Conservation (phyloP, 164 flowering plant species). For the Euptelea pleiosperma region DNA sequence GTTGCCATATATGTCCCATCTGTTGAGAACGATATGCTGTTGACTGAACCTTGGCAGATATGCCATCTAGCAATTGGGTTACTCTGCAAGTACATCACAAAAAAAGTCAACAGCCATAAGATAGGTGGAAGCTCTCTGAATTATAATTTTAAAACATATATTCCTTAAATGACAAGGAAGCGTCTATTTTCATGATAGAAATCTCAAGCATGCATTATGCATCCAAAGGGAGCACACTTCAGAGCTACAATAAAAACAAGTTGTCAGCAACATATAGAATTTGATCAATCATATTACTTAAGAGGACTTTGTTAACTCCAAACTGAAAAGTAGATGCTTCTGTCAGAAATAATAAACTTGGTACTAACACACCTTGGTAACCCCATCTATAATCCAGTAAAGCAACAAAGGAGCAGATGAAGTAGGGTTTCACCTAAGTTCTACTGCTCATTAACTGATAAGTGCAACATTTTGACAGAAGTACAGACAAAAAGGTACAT, state of each 20-base stretch:
- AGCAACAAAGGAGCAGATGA: too few relatives aligned
- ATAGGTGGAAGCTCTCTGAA: not conserved
- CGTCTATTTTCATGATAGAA: too few relatives aligned
- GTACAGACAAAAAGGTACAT: not conserved
- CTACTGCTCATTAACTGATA: not conserved
- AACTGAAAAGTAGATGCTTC: constrained; percentile 44
- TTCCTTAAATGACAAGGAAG: not conserved
- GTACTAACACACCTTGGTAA: too few relatives aligned
- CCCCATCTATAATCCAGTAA: too few relatives aligned
- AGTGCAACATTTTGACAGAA: not conserved
- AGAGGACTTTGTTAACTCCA: constrained; percentile 48
- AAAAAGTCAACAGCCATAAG: not conserved
- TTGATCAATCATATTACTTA: not conserved
- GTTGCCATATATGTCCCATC: constrained; percentile 84
- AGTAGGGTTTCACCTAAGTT: too few relatives aligned
- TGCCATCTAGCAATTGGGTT: constrained; percentile 99
- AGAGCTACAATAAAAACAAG: too few relatives aligned
- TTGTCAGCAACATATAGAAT: not conserved
- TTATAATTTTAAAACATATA: too few relatives aligned
- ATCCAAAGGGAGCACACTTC: too few relatives aligned
- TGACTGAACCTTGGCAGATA: constrained; percentile 87
- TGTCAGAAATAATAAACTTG: not conserved
- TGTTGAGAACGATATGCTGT: constrained; percentile 72
- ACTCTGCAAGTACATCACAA: constrained; percentile 47
- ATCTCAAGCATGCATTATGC: too few relatives aligned